Conservation (phyloP, 108 stramenopile genomes). For the Pseudonitzschia delicatissima region DNA sequence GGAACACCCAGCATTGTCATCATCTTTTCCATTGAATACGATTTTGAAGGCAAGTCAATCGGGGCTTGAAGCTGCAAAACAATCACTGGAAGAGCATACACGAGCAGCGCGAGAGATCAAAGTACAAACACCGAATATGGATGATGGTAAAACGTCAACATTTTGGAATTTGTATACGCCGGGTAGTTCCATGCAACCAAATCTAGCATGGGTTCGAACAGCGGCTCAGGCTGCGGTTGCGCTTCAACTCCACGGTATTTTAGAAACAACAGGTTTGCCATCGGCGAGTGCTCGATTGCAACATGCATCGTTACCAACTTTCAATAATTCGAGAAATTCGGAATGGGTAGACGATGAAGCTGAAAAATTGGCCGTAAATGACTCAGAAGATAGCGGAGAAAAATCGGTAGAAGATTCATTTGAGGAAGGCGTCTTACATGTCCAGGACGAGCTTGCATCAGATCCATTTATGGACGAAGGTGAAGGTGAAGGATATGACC, state of each 20-base stretch:
- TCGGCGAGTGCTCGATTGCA: conserved; percentile 83
- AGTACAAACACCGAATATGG: conserved; percentile 40
- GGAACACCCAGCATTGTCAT: conserved; percentile 76
- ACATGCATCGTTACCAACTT: conserved; percentile 80
- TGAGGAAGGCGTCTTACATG: conserved; percentile 73
- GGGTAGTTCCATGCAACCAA: conserved; percentile 33
- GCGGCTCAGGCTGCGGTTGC: conserved; percentile 86
- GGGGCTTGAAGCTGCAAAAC: conserved; percentile 80
- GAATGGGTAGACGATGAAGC: conserved; percentile 49
- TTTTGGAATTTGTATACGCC: conserved; percentile 25
- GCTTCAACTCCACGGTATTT: conserved; percentile 80
- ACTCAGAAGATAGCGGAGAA: conserved; percentile 9
- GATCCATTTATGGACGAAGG: conserved; percentile 19
- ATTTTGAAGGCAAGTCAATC: conserved; percentile 82
- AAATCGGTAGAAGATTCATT: conserved; percentile 33
- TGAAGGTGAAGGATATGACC: conserved; percentile 65
- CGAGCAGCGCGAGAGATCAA: conserved; percentile 40
- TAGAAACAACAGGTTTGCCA: conserved; percentile 79
- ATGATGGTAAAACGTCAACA: conserved; percentile 33
- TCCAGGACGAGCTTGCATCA: conserved; percentile 53
- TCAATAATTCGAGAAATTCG: conserved; percentile 50
- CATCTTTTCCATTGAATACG: conserved; percentile 82
- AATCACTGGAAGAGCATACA: conserved; percentile 60
- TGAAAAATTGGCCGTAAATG: conserved; percentile 7
- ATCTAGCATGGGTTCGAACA: conserved; percentile 79